Evolutionary conservation across 2,329 filamentous ascomycete species (phyloP), one percentile per base, ranked within the genome.

Genomic region (Arthrinium phaeospermum): DNA sequence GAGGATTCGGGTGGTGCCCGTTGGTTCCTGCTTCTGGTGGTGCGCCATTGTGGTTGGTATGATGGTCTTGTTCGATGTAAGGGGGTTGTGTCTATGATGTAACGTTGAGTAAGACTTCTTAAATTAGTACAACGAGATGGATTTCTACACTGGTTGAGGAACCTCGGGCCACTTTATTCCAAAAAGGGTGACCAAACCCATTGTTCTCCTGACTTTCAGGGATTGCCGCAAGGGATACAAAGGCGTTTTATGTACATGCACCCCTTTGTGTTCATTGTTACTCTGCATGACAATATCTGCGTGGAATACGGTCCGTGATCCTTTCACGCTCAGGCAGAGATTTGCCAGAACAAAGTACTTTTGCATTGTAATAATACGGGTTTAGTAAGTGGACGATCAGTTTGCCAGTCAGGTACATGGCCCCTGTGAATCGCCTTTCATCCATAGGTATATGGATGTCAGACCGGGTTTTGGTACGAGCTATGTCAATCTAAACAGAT

Each of bases 241-340:
- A 41, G 57, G 19, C 14, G 57, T 64, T 22, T 41, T 22, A n/a
- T 49, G 6, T 41, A 24, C 5, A n/a, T 64, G 34, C 10, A 12
- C 13, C 16, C 5, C 57, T 64, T 64, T 64, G 19, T 41, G 30
- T 14, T 14, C 10, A 41, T 64, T 41, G 30, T 64, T 41, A 13
- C 34, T 7, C n/a, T 41, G 8, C 19, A 24, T 41, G 19, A 64
- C 22, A n/a, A 14, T 4, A 19, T n/a, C 8, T n/a, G 19, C 3
- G 3, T 4, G 13, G 4, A 4, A 14, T 1, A 24, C 10, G 14
- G 2, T 14, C 7, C 4, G 22, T 41, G 2, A n/a, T 14, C 1
- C 19, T 64, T 64, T 13, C 10, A 41, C 8, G 2, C 19, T 49
- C 16, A 14, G 19, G 1, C 30, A 24, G 34, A 13, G 2, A 22